Evolutionary conservation across 1,139 yeast species (phyloP).

Genomic region (Sugiyamaella sp.): DNA sequence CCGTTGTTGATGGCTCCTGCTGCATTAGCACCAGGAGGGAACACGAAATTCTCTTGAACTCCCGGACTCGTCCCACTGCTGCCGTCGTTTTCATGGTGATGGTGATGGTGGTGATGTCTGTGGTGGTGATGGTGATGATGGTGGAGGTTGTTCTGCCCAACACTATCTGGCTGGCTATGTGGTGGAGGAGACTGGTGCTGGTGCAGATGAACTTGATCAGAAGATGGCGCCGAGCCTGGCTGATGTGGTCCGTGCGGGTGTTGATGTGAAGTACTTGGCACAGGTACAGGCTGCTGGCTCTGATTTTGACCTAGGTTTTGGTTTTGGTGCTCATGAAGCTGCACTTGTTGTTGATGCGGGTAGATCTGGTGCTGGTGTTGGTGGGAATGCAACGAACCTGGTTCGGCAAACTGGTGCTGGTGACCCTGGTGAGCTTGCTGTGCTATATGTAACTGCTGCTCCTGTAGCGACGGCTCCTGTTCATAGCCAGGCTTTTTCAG

Average conservation of each 20-base stretch:
- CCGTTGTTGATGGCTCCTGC: neutral
- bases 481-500: slow-evolving; percentile 31
- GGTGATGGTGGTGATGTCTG: slow-evolving; percentile 28
- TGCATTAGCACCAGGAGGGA: neutral
- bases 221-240: no score
- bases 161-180: neutral
- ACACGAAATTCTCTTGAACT: slow-evolving; percentile 1
- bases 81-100: slow-evolving; percentile 14
- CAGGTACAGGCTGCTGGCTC: no score
- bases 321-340: no score
- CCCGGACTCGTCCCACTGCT: slow-evolving; percentile 8
- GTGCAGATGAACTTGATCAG: no score
- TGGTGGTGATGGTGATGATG: slow-evolving; percentile 34
- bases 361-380: no score
- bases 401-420: no score
- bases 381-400: no score
- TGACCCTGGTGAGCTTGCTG: no score
- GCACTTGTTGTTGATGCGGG: no score
- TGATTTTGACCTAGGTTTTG: no score
- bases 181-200: no score
- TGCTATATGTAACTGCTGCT: neutral
- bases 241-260: slow-evolving; percentile 29
- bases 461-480: neutral
- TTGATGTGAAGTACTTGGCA: no score
- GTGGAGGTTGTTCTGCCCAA: slow-evolving; percentile 26